These are phyloP conservation scores for Vaccinium corymbosum DNA, from an alignment of 148 eudicot species.

Conservation along the genomic window DNA sequence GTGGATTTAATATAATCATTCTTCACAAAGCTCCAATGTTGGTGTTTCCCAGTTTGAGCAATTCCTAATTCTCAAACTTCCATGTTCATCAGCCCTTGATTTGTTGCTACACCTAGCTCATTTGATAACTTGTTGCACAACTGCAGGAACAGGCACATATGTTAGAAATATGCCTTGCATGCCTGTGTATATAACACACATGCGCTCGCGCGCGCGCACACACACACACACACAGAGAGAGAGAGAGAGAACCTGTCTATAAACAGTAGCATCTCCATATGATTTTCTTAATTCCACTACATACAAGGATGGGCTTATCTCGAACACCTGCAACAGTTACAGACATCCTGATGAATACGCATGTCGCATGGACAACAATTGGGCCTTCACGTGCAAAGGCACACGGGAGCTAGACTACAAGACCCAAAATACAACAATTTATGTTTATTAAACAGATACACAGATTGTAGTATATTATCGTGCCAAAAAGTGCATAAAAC, in stretches of 20 bases:
- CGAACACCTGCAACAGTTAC: constrained; percentile 60
- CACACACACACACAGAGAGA: not conserved
- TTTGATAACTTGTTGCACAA: constrained; percentile 64
- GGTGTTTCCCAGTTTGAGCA: constrained; percentile 5
- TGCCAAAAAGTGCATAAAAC: not conserved
- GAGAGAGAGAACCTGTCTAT: constrained; percentile 60
- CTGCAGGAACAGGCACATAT: constrained; percentile 30
- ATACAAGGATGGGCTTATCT: constrained; percentile 69
- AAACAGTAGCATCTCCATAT: constrained; percentile 61
- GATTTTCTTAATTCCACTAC: constrained; percentile 88
- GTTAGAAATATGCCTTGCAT: not conserved
- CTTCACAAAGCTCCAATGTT: not conserved
- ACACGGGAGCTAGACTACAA: not conserved
- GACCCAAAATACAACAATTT: not conserved
- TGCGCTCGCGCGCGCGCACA: too few species aligned
- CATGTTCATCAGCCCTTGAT: constrained; percentile 39
- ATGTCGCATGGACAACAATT: not conserved
- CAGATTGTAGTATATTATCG: too few species aligned
- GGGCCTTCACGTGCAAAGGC: not conserved
- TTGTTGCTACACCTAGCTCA: constrained; percentile 56
- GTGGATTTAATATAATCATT: not conserved
- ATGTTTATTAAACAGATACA: not conserved
- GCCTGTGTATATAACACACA: not conserved
- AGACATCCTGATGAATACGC: not conserved
- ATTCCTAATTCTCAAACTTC: constrained; percentile 15